Evolutionary conservation across 2,329 filamentous ascomycete species (phyloP).

Genomic region (Lasiodiplodia hormozganensis): DNA sequence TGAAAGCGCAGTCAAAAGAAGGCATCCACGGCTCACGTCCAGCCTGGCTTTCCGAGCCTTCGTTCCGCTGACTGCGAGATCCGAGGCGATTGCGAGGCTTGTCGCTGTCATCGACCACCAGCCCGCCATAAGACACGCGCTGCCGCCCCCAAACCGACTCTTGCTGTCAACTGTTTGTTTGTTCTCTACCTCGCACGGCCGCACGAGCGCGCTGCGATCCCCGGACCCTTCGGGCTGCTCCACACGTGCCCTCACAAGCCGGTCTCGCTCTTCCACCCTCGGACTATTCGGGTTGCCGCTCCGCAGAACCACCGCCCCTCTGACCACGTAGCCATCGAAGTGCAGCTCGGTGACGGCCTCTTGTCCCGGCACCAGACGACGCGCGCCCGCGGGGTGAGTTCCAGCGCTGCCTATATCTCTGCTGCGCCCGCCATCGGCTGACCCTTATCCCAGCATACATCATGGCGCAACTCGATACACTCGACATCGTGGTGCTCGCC

Average conservation of each 20-base stretch:
- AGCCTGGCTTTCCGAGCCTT: not conserved
- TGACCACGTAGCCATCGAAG: constrained; percentile 24
- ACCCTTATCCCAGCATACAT: constrained; percentile 56
- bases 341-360: not conserved
- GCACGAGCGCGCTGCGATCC: constrained; percentile 13
- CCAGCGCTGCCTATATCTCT: constrained; percentile 22
- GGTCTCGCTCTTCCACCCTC: constrained; percentile 17
- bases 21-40: not conserved
- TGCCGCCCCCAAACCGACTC: constrained; percentile 7
- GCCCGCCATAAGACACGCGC: constrained; percentile 13
- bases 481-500: constrained; percentile 91
- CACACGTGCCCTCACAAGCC: constrained; percentile 27
- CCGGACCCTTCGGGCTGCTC: constrained; percentile 21
- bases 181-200: constrained; percentile 16
- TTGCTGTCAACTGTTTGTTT: not conserved
- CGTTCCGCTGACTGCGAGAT: constrained; percentile 16
- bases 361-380: constrained; percentile 4
- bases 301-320: constrained; percentile 25
- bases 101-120: constrained; percentile 19
- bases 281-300: constrained; percentile 14
- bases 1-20: not conserved
- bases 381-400: constrained; percentile 17
- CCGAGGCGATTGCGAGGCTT: constrained; percentile 9
- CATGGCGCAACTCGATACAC: constrained; percentile 95
- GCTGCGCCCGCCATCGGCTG: not conserved